Conservation (phyloP, 257 asterid genomes). For the Catharanthus roseus region DNA sequence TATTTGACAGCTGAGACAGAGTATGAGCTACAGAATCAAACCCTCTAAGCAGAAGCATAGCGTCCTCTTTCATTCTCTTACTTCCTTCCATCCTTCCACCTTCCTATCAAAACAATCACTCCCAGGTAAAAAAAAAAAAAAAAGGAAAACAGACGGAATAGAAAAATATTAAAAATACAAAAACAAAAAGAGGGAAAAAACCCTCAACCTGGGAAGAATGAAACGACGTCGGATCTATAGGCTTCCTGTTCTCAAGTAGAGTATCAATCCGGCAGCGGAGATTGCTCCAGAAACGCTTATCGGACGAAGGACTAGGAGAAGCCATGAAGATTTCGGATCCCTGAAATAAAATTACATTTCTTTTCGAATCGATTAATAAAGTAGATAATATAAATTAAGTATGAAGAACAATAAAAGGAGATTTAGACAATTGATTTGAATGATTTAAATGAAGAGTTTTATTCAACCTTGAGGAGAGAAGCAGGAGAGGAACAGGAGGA, state of each 20-base stretch:
- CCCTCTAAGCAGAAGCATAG: constrained; percentile 42
- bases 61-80: constrained; percentile 41
- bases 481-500: constrained; percentile 44
- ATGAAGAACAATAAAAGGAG: neutral
- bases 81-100: constrained; percentile 33
- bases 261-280: constrained; percentile 64
- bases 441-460: constrained; percentile 21
- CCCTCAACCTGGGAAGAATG: constrained; percentile 28
- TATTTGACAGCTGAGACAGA: constrained; percentile 66
- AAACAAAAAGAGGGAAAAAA: neutral
- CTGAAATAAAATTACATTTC: constrained; percentile 35
- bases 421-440: neutral
- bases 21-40: constrained; percentile 66
- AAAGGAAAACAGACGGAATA: constrained; percentile 1
- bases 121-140: no score
- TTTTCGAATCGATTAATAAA: constrained; percentile 1
- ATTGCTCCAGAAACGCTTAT: constrained; percentile 76
- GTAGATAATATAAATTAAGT: neutral
- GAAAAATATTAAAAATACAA: neutral
- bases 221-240: constrained; percentile 28
- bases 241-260: constrained; percentile 51
- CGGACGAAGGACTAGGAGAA: constrained; percentile 70
- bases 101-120: constrained; percentile 29
- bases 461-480: constrained; percentile 50
- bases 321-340: constrained; percentile 34